phyloP scores from a whole-genome alignment of 2,329 filamentous ascomycete species.

The Sclerotiophoma versabilis region DNA sequence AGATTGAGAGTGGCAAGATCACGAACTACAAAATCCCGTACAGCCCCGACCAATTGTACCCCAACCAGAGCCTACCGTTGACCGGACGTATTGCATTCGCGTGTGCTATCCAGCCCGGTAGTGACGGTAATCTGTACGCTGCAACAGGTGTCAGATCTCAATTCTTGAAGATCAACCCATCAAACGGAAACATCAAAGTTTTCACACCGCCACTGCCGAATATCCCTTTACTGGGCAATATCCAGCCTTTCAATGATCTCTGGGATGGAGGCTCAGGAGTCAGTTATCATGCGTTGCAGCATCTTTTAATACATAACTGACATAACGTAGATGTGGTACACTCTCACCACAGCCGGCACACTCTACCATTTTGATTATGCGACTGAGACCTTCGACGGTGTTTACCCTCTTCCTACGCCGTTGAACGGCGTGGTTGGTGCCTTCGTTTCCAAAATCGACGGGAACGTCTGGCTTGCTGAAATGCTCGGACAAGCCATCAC shows the following conservation, averaged over 20 bases:
- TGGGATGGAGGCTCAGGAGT: constrained; percentile 12
- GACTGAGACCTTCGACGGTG: constrained; percentile 19
- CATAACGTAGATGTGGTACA: constrained; percentile 16
- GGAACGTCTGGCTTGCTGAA: constrained; percentile 19
- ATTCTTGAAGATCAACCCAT: constrained; percentile 15
- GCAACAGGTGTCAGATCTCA: constrained; percentile 17
- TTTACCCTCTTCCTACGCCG: constrained; percentile 17
- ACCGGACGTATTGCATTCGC: constrained; percentile 15
- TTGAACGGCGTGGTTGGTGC: constrained; percentile 17
- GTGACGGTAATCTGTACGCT: constrained; percentile 17
- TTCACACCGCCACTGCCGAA: constrained; percentile 18
- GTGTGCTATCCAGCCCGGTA: constrained; percentile 14
- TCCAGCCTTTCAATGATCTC: constrained; percentile 18
- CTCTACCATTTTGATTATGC: constrained; percentile 20
- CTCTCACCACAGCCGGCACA: constrained; percentile 17
- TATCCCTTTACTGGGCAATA: constrained; percentile 16
- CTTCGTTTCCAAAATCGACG: constrained; percentile 17
- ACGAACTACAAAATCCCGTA: constrained; percentile 18
- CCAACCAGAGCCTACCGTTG: constrained; percentile 8
- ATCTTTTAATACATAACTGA: neutral
- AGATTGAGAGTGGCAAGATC: constrained; percentile 9
- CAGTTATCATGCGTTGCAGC: neutral
- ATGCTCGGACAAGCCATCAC: constrained; percentile 20
- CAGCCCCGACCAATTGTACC: constrained; percentile 13
- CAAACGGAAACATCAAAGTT: constrained; percentile 14